Conservation (phyloP, 768 basidiomycete species). For the Termitomyces sp. region DNA sequence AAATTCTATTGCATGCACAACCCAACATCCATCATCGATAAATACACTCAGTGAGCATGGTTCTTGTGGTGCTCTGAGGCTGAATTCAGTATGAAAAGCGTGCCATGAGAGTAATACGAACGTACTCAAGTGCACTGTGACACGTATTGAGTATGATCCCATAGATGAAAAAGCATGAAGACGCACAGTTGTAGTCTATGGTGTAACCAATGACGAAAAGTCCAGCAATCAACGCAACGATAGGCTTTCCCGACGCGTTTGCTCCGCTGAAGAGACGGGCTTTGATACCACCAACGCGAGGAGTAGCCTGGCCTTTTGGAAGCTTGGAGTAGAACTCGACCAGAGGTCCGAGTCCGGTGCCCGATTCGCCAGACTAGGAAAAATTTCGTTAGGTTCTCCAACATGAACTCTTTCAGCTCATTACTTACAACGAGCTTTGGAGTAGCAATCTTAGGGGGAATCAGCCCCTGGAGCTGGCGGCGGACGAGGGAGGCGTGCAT, state of each 20-base stretch:
- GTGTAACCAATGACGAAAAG: constrained; percentile 82
- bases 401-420: background rate
- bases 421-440: constrained; percentile 78
- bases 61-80: constrained; percentile 85
- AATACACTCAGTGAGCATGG: constrained; percentile 61
- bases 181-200: constrained; percentile 87
- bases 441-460: constrained; percentile 95
- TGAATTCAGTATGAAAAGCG: constrained; percentile 18
- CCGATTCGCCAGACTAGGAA: constrained; percentile 73
- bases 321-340: constrained; percentile 97
- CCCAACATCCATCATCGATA: constrained; percentile 6
- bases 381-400: constrained; percentile 6
- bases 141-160: constrained; percentile 3
- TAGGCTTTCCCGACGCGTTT: constrained; percentile 75
- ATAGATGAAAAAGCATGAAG: constrained; percentile 10
- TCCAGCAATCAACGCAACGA: constrained; percentile 58
- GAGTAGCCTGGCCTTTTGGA: constrained; percentile 80
- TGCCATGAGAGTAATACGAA: constrained; percentile 9
- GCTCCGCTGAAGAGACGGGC: constrained; percentile 81
- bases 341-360: constrained; percentile 76
- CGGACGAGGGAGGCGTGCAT: constrained; percentile 87
- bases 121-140: constrained; percentile 82
- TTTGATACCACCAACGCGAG: constrained; percentile 65
- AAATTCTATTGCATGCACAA: constrained; percentile 12
- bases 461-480: constrained; percentile 78